These are phyloP conservation scores for Penicillium italicum DNA, from an alignment of 2,329 filamentous ascomycete species.

Conservation along the genomic window DNA sequence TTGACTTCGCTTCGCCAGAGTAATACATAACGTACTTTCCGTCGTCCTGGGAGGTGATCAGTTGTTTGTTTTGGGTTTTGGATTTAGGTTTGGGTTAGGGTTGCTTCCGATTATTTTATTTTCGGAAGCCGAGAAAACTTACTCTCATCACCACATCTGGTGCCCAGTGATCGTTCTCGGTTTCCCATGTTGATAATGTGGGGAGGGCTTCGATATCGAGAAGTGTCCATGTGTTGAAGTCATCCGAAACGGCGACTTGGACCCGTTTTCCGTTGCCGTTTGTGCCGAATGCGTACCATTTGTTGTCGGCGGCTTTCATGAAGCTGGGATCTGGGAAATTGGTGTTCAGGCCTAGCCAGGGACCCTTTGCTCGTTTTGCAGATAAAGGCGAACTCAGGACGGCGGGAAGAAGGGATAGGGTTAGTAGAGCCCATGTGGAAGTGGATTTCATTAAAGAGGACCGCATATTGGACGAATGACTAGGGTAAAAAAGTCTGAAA, in stretches of 20 bases:
- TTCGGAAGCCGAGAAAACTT: slow-evolving; percentile 11
- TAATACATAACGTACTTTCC: slow-evolving; percentile 62
- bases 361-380: slow-evolving; percentile 15
- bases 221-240: slow-evolving; percentile 49
- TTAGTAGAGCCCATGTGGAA: slow-evolving; percentile 9
- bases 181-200: slow-evolving; percentile 52
- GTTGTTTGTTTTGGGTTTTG: neutral
- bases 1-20: slow-evolving; percentile 46
- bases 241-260: slow-evolving; percentile 52
- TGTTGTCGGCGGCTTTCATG: slow-evolving; percentile 45
- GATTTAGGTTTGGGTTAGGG: too few species aligned
- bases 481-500: neutral
- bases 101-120: neutral
- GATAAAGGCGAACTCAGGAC: slow-evolving; percentile 21
- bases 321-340: slow-evolving; percentile 47
- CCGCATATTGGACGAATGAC: slow-evolving; percentile 3
- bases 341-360: slow-evolving; percentile 31
- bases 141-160: slow-evolving; percentile 56
- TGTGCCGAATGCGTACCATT: slow-evolving; percentile 59
- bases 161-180: slow-evolving; percentile 56
- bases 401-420: slow-evolving; percentile 10
- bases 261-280: slow-evolving; percentile 51
- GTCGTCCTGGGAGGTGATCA: slow-evolving; percentile 28
- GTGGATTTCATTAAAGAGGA: neutral
- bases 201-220: slow-evolving; percentile 56